Evolutionary conservation across 345 rosid species (phyloP), one percentile per base, ranked within the genome.

Genomic region (Viola odorata): DNA sequence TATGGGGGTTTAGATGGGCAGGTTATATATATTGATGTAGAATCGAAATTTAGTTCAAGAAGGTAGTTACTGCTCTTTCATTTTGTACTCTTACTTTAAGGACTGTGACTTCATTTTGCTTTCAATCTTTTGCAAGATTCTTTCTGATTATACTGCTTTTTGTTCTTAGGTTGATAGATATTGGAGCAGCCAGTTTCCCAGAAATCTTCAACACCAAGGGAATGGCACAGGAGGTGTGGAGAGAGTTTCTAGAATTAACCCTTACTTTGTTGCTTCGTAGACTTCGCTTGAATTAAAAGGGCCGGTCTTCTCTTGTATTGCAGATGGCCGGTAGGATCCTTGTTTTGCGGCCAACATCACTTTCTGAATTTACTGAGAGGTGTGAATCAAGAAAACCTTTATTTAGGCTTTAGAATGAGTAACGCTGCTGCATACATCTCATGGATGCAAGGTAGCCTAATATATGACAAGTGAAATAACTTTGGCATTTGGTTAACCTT

Each of bases 241-340:
- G 14, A 36, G 3, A 13, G 9, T 37, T 55, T 60, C 5, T 7
- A 37, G 15, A 3, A 39, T 16, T 23, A 38, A 4, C 23, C 23
- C 16, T 16, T 57, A 6, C 5, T 71, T 73, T 54, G 37, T 68
- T 50, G 36, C 50, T 16, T 52, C 39, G 54, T 58, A 13, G 8
- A 23, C 36, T 61, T 42, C 41, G 6, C 7, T 61, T 61, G 41
- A 52, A 69, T 55, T 37, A 3, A 55, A 47, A 14, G 36, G 36
- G 12, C 23, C 54, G 8, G 57, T 53, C 11, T 69, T 47, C 40
- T 17, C 67, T 53, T 32, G 8, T 54, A 45, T 58, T 60, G 65
- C 74, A 88, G 98, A 88, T 91, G 91, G 96, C 96, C 58, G 90
- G 95, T 54, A 77, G 96, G 76, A 86, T 91, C 53, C 80, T 83